A percentile compares a stretch with the other conserved stretches of the same genome.
These are phyloP conservation scores for Colletotrichum nymphaeae DNA, from an alignment of 2,329 filamentous ascomycete species.

Conservation along the genomic window DNA sequence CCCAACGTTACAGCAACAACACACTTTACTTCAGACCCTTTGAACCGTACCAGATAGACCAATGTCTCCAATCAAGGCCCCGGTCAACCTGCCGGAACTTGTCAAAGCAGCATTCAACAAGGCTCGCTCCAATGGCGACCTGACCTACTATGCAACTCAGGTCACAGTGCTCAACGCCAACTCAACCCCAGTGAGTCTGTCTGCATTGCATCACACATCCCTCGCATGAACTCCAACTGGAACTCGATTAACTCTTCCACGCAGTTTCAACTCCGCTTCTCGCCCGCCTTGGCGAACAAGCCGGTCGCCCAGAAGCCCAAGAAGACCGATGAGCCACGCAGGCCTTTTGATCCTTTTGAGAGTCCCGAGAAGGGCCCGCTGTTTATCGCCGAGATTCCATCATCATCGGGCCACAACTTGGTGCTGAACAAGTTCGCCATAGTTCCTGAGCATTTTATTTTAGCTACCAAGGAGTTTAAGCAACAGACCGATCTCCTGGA, in stretches of 20 bases:
- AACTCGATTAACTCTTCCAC: not conserved
- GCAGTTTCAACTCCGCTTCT: conserved; percentile 80
- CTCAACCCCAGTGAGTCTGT: conserved; percentile 54
- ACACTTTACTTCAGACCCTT: not conserved
- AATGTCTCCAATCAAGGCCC: conserved; percentile 55
- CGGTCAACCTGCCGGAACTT: conserved; percentile 61
- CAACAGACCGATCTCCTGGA: conserved; percentile 74
- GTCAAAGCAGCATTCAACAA: conserved; percentile 61
- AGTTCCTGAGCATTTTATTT: conserved; percentile 77
- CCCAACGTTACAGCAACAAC: not conserved
- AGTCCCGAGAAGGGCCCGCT: conserved; percentile 66
- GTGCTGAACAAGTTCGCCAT: conserved; percentile 83
- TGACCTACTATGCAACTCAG: conserved; percentile 66
- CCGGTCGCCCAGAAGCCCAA: conserved; percentile 61
- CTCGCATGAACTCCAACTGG: not conserved
- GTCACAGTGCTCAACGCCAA: conserved; percentile 59
- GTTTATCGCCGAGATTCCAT: conserved; percentile 61
- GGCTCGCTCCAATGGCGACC: conserved; percentile 59
- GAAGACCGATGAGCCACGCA: conserved; percentile 43
- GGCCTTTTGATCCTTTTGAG: conserved; percentile 72
- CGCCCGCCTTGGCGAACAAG: conserved; percentile 75
- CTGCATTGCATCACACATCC: not conserved
- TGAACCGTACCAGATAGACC: conserved; percentile 44
- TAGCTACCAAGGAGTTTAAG: conserved; percentile 73
- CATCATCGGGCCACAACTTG: conserved; percentile 62